Base-by-base conservation (phyloP, 306 rosid genomes). In the Lathyrus aphaca region DNA sequence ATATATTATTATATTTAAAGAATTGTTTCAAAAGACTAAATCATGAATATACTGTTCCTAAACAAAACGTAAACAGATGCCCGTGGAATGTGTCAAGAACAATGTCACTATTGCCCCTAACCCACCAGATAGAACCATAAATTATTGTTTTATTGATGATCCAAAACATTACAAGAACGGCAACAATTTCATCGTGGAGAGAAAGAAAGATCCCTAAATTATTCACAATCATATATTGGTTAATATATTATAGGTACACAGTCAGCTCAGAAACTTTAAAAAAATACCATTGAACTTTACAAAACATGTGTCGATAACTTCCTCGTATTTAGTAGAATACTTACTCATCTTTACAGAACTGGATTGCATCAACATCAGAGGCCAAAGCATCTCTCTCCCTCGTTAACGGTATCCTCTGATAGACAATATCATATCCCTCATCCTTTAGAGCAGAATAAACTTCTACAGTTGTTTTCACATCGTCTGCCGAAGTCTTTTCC, bases 381-480 rank as follows among this genome's bases (percentile, higher is more conserved):
- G 91, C 86, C 68, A 87, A 79, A 77, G 96, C 91, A 73, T 87
- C 96, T 70, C 91, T 84, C 64, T 87, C 96, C 72, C 91, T 82
- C 21, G 96, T 89, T 73, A 91, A 84, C 51, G 96, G 97, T 71
- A 87, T 85, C 77, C 97, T 89, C 76, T 68, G 69, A 77, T 82
- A 87, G 44, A 72, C 76, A 79, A 85, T 82, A 74, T 87, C 81
- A 74, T 82, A 86, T 48, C 89, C 88, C 55, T 85, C 87, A 14
- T 75, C 88, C 73, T 82, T 89, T 68, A 91, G 70, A 65, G 82
- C 56, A 48, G 91, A 83, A 81, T 89, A 89, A 43, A 85, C 97
- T 84, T 91, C 97, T 23, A 88, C 89, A 15, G 97, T 91, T 23
- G 97, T 88, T 82, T 84, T 86, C 74, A 91, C 96, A 79, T 87